Percentiles rank a stretch among this genome's conserved stretches.
These are phyloP conservation scores for Salix suchowensis DNA, from an alignment of 345 rosid genomes.

Conservation along the genomic window DNA sequence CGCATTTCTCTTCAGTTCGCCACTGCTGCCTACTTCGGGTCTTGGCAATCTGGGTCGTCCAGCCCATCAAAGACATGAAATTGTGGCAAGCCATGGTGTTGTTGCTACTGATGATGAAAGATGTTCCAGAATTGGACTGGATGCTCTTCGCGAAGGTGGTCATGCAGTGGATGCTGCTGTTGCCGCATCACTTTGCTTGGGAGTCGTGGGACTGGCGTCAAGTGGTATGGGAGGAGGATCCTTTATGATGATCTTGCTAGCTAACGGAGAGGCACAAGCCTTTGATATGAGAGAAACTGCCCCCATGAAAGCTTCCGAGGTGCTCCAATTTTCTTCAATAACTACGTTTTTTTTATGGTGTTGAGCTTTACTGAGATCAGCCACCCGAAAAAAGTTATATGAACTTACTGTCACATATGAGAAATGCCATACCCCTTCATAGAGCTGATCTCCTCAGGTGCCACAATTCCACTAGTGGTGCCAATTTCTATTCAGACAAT, in stretches of 20 bases:
- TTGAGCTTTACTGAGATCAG: too few relatives aligned
- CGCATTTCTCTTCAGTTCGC: too few relatives aligned
- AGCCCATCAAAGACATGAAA: background rate
- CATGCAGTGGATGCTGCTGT: constrained; percentile 57
- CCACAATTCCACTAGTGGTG: too few relatives aligned
- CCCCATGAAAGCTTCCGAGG: constrained; percentile 52
- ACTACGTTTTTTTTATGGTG: too few relatives aligned
- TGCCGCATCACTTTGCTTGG: constrained; percentile 51
- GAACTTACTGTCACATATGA: background rate
- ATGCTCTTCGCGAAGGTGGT: constrained; percentile 41
- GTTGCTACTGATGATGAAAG: constrained; percentile 54
- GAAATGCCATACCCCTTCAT: background rate
- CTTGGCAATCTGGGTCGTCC: too few relatives aligned
- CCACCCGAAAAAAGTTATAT: background rate
- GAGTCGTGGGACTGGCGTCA: constrained; percentile 59
- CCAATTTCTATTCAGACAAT: too few relatives aligned
- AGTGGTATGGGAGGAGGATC: constrained; percentile 67
- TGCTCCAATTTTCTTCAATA: background rate
- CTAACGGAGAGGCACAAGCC: constrained; percentile 31
- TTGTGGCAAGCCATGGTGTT: constrained; percentile 34
- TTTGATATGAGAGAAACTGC: constrained; percentile 65
- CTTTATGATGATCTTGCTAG: constrained; percentile 38
- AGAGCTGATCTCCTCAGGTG: too few relatives aligned
- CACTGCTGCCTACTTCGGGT: too few relatives aligned
- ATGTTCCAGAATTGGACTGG: constrained; percentile 44